Evolutionary conservation across 2,329 filamentous ascomycete species (phyloP), one percentile per base, ranked within the genome.

Genomic region (Stenocarpella maydis): DNA sequence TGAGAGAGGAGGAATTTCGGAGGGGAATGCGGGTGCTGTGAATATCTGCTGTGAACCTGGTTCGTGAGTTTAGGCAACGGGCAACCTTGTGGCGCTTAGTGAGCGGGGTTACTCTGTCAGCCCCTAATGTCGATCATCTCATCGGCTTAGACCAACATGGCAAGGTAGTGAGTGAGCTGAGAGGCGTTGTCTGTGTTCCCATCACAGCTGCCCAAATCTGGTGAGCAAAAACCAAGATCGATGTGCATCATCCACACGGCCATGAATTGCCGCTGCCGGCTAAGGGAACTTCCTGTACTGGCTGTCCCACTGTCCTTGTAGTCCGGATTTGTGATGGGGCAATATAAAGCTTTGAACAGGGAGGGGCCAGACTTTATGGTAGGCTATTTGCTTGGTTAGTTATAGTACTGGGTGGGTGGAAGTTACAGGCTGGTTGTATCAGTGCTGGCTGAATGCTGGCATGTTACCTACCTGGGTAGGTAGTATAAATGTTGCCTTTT

Each of bases 21-120:
- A 5, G 21, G 14, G 9, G 15, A 31, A 15, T 7, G 34, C 15
- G 17, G 8, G 17, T 0, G 19, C 2, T 2, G 10, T n/a, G 10
- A n/a, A n/a, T 7, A 37, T 37, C 6, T 37, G 34, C 34, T 37
- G 34, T 37, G 5, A 37, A 37, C 34, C 34, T 37, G 2, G 34
- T 17, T 49, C 28, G 37, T 15, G 19, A 26, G 28, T 8, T 24
- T 49, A 63, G 58, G 58, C 58, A 49, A n/a, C 58, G 43, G 28
- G 43, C 47, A 31, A 2, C 17, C 28, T 19, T 37, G 43, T 63
- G 43, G 58, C 58, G 58, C 58, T 63, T 49, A 49, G 6, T 49
- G 58, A 49, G 58, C 58, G 58, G 58, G 58, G 54, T 58, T 43
- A 21, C 3, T 41, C 9, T 43, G 54, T 58, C 12, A 58, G 54